Evolutionary conservation across 208 protist genomes (phyloP), one percentile per base, ranked within the genome.

Genomic region (Crithidia thermophila): DNA sequence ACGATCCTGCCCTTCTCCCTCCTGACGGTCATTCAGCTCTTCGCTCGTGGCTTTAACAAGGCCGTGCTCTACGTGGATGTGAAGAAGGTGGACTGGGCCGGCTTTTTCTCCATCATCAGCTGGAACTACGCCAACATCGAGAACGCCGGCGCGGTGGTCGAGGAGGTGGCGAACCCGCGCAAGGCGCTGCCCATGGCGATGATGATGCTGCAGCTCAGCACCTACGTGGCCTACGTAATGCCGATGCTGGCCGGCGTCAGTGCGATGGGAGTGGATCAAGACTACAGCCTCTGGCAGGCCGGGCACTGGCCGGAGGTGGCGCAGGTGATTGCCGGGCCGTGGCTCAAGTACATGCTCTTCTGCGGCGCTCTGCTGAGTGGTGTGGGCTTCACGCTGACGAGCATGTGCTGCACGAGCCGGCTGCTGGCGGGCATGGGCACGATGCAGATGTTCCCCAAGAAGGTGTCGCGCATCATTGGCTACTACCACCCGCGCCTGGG

Each of bases 61-160:
- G 84, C 84, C 36, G 74, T 94, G 36, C 70, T 89, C 8, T 71
- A 90, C 60, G 79, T 88, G 20, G 75, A 88, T 23, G 52, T 81
- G 49, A 70, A 71, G 52, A 53, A 51, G n/a, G 83, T 91, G 39
- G 61, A 85, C 27, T 94, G 88, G 85, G 61, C 82, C 18, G 59
- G 59, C 23, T 94, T 94, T 70, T 84, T 94, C 60, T 86, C 82
- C 49, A 91, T 94, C 72, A 85, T 91, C 56, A 91, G 83, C 64
- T 94, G 88, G 85, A 94, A 91, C 75, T 94, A 91, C 67, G 88
- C 88, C 20, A 94, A 94, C 77, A 90, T 94, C 68, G 88, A 94
- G 57, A 94, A 94, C 69, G 80, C 85, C 30, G 88, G 88, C 27
- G 75, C 88, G 1, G 74, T 94, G 30, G 81, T 94, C 10, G 85